Base-by-base conservation (phyloP, 352 stramenopile genomes). In the Phytophthora podocarpi region DNA sequence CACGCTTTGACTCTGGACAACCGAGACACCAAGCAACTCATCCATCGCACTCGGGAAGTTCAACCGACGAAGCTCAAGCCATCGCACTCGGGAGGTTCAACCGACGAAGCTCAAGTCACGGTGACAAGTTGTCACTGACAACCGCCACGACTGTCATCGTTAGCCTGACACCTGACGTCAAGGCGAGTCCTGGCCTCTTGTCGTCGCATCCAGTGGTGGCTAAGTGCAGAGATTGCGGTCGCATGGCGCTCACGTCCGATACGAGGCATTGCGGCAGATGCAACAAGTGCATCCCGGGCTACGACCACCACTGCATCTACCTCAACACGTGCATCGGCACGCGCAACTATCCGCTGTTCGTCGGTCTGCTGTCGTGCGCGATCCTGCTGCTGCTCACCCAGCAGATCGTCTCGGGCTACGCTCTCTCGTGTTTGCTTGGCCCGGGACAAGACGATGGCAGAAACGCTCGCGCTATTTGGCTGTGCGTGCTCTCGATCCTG, bases 251-350 rank as follows among this genome's bases (percentile, higher is more conserved):
- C 26, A 62, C 68, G 42, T 11, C 48, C 4, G 57, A 70, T 32
- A 90, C 78, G 24, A 78, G 69, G 57, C 94, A 98, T 69, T 98
- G 94, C 74, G 79, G 86, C 60, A 89, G 90, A 49, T 98, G 95
- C 68, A 87, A 97, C 70, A 98, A 98, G 73, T 98, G 95, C 76
- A 82, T 98, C 28, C 70, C 74, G 13, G 82, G 86, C 45, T 98
- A 98, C 70, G 94, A 98, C 74, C 94, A 98, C 80, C 95, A 98
- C 76, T 98, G 95, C 72, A 82, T 88, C 40, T 97, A 92, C 88
- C 82, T 98, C 49, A 98, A 98, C 70, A 98, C 92, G 35, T 98
- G 95, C 71, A 90, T 98, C 30, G 93, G 93, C 39, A 70, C 66
- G 40, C 75, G 74, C 56, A 92, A 90, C 67, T 82, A 89, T 52